Base-by-base conservation (phyloP, 495 filamentous ascomycete genomes). In the Xylaria telfairii region DNA sequence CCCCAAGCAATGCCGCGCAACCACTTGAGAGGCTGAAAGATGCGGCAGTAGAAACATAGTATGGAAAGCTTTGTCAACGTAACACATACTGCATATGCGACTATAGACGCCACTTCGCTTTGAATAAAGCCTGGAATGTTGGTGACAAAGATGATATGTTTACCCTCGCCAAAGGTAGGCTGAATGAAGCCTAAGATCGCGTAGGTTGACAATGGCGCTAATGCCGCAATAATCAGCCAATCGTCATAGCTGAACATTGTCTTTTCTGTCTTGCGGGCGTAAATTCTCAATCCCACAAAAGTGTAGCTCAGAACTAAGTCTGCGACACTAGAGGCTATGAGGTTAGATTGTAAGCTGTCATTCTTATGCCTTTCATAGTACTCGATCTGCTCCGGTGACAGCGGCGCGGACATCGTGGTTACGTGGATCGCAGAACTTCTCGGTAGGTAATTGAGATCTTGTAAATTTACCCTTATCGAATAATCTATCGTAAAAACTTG, bases 71-170 rank as follows among this genome's bases (percentile, higher is more conserved):
- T 62, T 3, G 59, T 62, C 59, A 62, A 21, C 9, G 46, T n/a
- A 28, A 44, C 21, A 19, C 34, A 42, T 44, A 62, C 2, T 13
- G 59, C 15, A 28, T 62, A 62, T 7, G 8, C 37, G n/a, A 28
- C 39, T n/a, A 62, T 62, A 28, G 37, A 37, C 12, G 21, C 6
- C 6, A 62, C 59, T 7, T n/a, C 26, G 37, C 3, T 9, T 15
- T 62, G 37, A 15, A 21, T 28, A 21, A 62, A 42, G 21, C 39
- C 37, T 3, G 37, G n/a, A 1, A 13, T 7, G 59, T 44, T 62
- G 39, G 59, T 62, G 39, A 62, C 59, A n/a, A 62, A 62, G 17
- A 62, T 44, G 34, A 44, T 62, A 12, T 62, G 59, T 12, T n/a
- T 62, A n/a, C 59, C 37, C n/a, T 62, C 21, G n/a, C 59, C n/a